Percentiles rank a stretch among this genome's conserved stretches.
These are phyloP conservation scores for Leishmania turanica DNA, from an alignment of 208 protist species.

Conservation along the genomic window DNA sequence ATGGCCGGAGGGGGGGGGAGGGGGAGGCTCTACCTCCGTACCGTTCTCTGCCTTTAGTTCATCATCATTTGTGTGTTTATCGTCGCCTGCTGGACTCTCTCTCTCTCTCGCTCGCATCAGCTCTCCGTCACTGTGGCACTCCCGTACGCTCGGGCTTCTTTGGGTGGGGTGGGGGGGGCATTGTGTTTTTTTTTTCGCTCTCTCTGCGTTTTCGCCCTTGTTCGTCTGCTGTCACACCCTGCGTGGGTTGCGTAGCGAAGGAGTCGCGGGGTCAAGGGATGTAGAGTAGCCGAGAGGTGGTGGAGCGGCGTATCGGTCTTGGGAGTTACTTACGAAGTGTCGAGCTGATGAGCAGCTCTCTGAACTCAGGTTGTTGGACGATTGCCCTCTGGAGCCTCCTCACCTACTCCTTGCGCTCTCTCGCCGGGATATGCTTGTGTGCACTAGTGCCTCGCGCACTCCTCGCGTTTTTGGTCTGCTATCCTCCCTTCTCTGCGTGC, in stretches of 20 bases:
- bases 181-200: no score
- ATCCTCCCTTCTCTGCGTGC: neutral
- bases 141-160: no score
- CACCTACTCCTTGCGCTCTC: neutral
- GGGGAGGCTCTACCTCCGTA: no score
- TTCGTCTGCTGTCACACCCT: neutral
- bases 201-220: no score
- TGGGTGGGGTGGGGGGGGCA: no score
- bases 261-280: neutral
- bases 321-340: neutral
- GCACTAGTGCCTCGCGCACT: neutral
- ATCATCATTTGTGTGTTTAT: no score
- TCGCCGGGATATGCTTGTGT: neutral
- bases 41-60: no score
- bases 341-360: neutral
- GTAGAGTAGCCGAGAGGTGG: neutral
- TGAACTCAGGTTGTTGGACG: neutral
- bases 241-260: neutral
- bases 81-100: no score
- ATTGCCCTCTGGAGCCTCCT: neutral
- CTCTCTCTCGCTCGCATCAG: no score
- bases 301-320: neutral
- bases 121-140: no score
- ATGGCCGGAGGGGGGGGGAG: no score
- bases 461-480: neutral